Percentiles rank a stretch among this genome's conserved stretches.
Conservation (phyloP, 371 early-diverging fungal species). For the Conidiobolus incongruus region DNA sequence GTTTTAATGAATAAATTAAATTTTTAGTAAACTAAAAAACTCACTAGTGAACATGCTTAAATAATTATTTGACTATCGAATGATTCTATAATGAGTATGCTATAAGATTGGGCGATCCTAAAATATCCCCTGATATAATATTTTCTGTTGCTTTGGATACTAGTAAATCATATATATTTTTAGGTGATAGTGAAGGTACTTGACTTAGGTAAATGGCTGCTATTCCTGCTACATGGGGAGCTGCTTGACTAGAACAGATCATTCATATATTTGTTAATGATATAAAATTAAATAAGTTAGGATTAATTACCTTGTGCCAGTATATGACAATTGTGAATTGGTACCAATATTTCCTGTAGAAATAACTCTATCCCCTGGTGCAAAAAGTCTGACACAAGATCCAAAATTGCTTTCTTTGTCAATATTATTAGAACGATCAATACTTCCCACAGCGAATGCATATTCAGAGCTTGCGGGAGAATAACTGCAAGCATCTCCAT, state of each 20-base stretch:
- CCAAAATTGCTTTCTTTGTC: conserved; percentile 74
- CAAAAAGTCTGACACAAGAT: conserved; percentile 79
- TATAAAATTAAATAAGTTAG: background rate
- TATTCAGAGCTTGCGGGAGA: conserved; percentile 64
- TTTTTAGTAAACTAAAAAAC: too few species aligned
- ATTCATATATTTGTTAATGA: conserved; percentile 9
- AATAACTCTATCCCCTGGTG: conserved; percentile 77
- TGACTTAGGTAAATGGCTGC: conserved; percentile 8
- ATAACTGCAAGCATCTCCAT: conserved; percentile 51
- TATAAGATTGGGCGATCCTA: too few species aligned
- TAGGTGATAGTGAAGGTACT: background rate
- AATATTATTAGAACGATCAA: conserved; percentile 33
- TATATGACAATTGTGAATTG: background rate
- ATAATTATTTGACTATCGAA: too few species aligned
- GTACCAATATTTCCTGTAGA: conserved; percentile 14
- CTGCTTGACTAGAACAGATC: conserved; percentile 18
- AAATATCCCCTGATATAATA: too few species aligned
- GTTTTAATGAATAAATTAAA: too few species aligned
- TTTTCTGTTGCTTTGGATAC: background rate
- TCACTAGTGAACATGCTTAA: too few species aligned
- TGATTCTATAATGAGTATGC: too few species aligned
- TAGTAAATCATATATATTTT: background rate
- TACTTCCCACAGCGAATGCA: conserved; percentile 66
- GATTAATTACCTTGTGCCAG: conserved; percentile 3
- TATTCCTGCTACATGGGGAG: conserved; percentile 1